Percentiles rank a stretch among this genome's conserved stretches.
Conservation (phyloP, 2,329 filamentous ascomycete species). For the Uncinocarpus reesii region DNA sequence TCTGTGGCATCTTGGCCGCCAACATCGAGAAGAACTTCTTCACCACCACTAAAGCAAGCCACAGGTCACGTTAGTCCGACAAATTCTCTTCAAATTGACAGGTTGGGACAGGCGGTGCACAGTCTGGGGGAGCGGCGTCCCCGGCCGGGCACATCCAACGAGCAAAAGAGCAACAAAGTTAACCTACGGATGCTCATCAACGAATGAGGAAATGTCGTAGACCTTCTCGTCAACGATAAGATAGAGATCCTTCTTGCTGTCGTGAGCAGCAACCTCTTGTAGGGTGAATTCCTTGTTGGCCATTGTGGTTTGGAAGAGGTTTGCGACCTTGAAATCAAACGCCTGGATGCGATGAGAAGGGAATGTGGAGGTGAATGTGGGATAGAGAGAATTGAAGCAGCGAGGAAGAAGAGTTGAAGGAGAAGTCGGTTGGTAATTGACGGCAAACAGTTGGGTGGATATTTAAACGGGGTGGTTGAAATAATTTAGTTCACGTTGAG, state of each 20-base stretch:
- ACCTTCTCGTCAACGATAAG: slow-evolving; percentile 93
- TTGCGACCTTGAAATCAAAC: too few species aligned
- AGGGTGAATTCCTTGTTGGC: slow-evolving; percentile 57
- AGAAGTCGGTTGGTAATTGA: slow-evolving; percentile 7
- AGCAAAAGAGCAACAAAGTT: neutral
- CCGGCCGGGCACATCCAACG: too few species aligned
- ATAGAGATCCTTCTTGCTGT: slow-evolving; percentile 84
- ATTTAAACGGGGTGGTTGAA: neutral
- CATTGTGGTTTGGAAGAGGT: slow-evolving; percentile 31
- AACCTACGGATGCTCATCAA: slow-evolving; percentile 84
- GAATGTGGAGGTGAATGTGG: too few species aligned
- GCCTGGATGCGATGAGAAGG: too few species aligned
- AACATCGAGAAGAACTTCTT: slow-evolving; percentile 95
- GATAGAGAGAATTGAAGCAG: neutral
- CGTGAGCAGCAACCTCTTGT: slow-evolving; percentile 73
- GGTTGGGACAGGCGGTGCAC: too few species aligned
- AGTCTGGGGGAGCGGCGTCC: too few species aligned
- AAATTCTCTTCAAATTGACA: neutral
- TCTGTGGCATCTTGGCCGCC: slow-evolving; percentile 93
- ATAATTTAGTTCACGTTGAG: slow-evolving; percentile 4
- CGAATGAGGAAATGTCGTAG: slow-evolving; percentile 79
- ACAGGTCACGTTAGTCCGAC: neutral
- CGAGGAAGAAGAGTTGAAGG: too few species aligned
- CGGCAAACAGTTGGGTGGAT: slow-evolving; percentile 5
- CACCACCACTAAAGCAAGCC: slow-evolving; percentile 64